Base-by-base conservation (phyloP, 805 yeast genomes). In the Candida pseudofarinosa region DNA sequence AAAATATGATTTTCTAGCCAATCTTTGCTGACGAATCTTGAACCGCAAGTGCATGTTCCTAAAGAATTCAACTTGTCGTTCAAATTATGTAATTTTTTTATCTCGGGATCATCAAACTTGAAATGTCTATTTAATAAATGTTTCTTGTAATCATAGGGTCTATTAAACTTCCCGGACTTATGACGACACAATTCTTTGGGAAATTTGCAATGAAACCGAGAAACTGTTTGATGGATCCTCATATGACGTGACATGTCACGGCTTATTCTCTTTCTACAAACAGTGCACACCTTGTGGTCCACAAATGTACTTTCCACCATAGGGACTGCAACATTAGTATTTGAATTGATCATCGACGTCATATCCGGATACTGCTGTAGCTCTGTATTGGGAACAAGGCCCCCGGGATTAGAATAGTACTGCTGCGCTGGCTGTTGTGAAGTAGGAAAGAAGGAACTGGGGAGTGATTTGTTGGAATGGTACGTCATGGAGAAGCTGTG, bases 71-170 rank as follows among this genome's bases (percentile, higher is more conserved):
- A 62, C 54, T 80, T 80, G 42, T 78, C 82, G 40, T 67, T 69
- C 43, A 81, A 59, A 43, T 76, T 79, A 45, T 76, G 77, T 42
- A 70, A 58, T 34, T 67, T 65, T 40, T 71, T 70, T 8, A 71
- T 69, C 31, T 60, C 54, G 3, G 65, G 63, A 44, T 76, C 67
- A 48, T 78, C 81, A 54, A 80, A 80, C 37, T 56, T 57, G 54
- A 81, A 81, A 50, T 81, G 88, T 40, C 74, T 65, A 54, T 80
- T 82, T 33, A 81, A 60, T 41, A 81, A 58, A 54, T 81, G 88
- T 53, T 81, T 81, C 54, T 81, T 81, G 65, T 67, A 80, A 56
- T 81, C 88, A 56, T 81, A 81, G 4, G 83, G 84, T 38, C 88
- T 65, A 60, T 81, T 81, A 63, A 81, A 81, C 52, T 68, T 76